phyloP scores from a whole-genome alignment of 1,139 yeast species.

The Geotrichum phurueaensis region DNA sequence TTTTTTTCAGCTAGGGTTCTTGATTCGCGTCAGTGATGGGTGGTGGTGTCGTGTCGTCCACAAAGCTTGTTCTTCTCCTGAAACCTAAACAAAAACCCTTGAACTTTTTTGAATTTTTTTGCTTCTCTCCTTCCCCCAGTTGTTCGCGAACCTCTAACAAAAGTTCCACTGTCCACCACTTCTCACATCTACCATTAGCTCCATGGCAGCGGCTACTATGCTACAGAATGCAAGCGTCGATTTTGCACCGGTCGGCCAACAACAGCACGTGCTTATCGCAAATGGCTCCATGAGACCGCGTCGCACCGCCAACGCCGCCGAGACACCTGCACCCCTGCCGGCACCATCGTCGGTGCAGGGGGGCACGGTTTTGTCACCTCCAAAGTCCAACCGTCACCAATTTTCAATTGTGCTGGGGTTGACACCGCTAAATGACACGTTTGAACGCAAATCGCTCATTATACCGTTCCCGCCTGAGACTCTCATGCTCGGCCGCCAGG shows the following conservation, averaged over 20 bases:
- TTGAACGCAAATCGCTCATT: conserved; percentile 68
- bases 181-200: neutral
- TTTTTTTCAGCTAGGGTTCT: neutral
- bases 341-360: neutral
- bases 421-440: conserved; percentile 72
- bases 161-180: neutral
- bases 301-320: neutral
- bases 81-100: neutral
- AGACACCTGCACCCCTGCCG: conserved; percentile 37
- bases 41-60: neutral
- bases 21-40: neutral
- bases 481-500: conserved; percentile 80
- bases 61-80: neutral
- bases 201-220: neutral
- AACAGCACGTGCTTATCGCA: neutral
- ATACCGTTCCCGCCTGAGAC: conserved; percentile 82
- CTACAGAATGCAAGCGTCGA: neutral
- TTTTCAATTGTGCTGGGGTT: conserved; percentile 53
- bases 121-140: neutral
- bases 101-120: neutral
- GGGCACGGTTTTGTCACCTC: conserved; percentile 5
- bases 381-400: conserved; percentile 26
- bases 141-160: neutral
- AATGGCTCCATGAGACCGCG: neutral
- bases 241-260: neutral